phyloP scores from a whole-genome alignment of 306 rosid species.

The Quercus alba region DNA sequence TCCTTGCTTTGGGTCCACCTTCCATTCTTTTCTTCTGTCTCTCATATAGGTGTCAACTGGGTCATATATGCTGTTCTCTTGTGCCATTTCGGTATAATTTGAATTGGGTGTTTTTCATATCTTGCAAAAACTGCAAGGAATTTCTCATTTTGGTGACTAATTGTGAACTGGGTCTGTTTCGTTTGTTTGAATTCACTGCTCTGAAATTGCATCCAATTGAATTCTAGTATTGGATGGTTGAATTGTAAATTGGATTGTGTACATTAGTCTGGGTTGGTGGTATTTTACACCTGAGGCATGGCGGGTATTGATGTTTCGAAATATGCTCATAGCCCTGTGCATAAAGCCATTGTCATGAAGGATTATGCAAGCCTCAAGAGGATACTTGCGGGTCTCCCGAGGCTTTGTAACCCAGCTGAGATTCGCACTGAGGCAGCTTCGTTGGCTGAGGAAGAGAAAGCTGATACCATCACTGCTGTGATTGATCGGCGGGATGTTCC shows the following conservation, averaged over 20 bases:
- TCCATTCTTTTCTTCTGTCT: conserved; percentile 39
- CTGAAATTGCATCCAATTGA: background rate
- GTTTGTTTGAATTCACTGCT: conserved; percentile 25
- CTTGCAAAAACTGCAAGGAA: conserved; percentile 25
- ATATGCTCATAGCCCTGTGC: conserved; percentile 88
- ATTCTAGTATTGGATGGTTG: conserved; percentile 29
- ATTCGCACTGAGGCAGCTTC: conserved; percentile 68
- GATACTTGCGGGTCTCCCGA: conserved; percentile 61
- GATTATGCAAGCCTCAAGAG: conserved; percentile 71
- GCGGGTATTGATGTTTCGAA: conserved; percentile 70
- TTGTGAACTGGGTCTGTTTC: conserved; percentile 38
- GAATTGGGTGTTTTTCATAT: conserved; percentile 35
- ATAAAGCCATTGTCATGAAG: conserved; percentile 71
- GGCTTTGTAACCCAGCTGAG: conserved; percentile 62
- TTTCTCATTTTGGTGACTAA: conserved; percentile 25
- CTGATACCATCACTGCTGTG: conserved; percentile 68
- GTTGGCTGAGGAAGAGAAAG: conserved; percentile 80
- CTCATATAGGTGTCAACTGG: conserved; percentile 16
- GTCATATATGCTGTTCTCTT: conserved; percentile 26
- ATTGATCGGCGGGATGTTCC: conserved; percentile 91
- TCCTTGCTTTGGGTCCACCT: conserved; percentile 52
- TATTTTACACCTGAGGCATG: conserved; percentile 52
- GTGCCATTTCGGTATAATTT: conserved; percentile 37
- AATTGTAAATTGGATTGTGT: conserved; percentile 25
- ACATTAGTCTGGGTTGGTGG: conserved; percentile 37